Conservation (phyloP, 768 basidiomycete species). For the Amylocystis lapponica region DNA sequence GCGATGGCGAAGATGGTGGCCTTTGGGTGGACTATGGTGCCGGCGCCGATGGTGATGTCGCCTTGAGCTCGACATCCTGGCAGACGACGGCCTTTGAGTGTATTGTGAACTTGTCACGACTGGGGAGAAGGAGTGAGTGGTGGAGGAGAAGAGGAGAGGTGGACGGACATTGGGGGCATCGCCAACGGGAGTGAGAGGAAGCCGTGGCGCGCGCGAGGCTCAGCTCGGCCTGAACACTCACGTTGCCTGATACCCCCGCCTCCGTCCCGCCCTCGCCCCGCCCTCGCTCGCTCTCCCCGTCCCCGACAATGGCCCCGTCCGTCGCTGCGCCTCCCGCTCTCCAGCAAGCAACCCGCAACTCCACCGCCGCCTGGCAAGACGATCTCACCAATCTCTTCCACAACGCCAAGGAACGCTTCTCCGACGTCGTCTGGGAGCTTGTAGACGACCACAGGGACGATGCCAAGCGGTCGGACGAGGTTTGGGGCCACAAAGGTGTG, state of each 20-base stretch:
- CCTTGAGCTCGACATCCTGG: conserved; percentile 91
- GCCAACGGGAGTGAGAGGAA: too few relatives aligned
- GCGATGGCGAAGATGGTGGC: conserved; percentile 89
- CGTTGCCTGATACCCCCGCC: conserved; percentile 4
- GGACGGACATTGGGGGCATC: conserved; percentile 16
- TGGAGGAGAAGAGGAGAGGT: background rate
- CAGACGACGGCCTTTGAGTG: conserved; percentile 89
- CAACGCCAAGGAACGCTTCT: conserved; percentile 85
- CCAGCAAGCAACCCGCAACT: conserved; percentile 60
- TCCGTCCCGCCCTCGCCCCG: background rate
- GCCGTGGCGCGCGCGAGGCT: background rate
- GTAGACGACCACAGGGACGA: conserved; percentile 41
- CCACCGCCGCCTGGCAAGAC: conserved; percentile 72
- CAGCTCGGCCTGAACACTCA: background rate
- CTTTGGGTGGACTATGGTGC: conserved; percentile 89
- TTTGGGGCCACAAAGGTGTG: conserved; percentile 96
- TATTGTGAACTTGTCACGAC: conserved; percentile 85
- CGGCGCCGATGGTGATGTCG: conserved; percentile 87
- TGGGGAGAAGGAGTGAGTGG: conserved; percentile 21
- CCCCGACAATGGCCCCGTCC: conserved; percentile 12
- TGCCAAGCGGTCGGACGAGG: conserved; percentile 39
- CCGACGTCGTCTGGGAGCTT: conserved; percentile 95
- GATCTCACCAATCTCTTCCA: conserved; percentile 75
- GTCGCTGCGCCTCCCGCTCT: conserved; percentile 41
- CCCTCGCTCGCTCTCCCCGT: conserved; percentile 1